These are phyloP conservation scores for Lolium perenne DNA, from an alignment of 176 grass and related monocot species.

Conservation along the genomic window DNA sequence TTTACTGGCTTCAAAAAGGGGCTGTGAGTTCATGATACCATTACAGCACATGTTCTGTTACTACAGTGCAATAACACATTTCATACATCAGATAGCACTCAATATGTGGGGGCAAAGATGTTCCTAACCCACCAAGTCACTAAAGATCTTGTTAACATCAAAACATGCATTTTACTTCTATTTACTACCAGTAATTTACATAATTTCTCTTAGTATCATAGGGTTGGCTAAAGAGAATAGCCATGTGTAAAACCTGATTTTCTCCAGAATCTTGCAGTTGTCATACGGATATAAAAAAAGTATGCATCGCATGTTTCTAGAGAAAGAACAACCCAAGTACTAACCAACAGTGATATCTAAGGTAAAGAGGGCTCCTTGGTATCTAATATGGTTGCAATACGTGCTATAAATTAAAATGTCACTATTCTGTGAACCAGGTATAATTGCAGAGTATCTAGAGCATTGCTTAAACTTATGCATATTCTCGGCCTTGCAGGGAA, in stretches of 20 bases:
- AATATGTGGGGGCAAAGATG: neutral
- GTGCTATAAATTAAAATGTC: neutral
- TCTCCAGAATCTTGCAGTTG: neutral
- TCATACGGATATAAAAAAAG: neutral
- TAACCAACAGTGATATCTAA: neutral
- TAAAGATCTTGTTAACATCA: neutral
- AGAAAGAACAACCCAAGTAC: neutral
- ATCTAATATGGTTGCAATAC: neutral
- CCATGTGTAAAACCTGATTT: neutral
- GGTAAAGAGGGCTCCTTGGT: neutral
- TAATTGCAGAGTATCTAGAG: conserved; percentile 4
- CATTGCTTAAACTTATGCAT: neutral
- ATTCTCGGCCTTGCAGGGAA: conserved; percentile 1
- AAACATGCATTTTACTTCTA: neutral
- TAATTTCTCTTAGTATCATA: neutral
- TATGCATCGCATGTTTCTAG: conserved; percentile 4
- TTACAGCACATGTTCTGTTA: neutral
- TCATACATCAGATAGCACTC: neutral
- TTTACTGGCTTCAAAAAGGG: neutral
- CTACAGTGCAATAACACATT: conserved; percentile 14
- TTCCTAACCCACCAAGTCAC: neutral
- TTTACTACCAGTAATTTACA: neutral
- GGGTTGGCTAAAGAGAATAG: neutral
- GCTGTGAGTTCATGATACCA: neutral
- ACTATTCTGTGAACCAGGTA: neutral